A percentile compares a stretch with the other conserved stretches of the same genome.
Evolutionary conservation across 1,139 yeast genomes (phyloP).

Genomic region (Zygosaccharomyces pseudobailii): DNA sequence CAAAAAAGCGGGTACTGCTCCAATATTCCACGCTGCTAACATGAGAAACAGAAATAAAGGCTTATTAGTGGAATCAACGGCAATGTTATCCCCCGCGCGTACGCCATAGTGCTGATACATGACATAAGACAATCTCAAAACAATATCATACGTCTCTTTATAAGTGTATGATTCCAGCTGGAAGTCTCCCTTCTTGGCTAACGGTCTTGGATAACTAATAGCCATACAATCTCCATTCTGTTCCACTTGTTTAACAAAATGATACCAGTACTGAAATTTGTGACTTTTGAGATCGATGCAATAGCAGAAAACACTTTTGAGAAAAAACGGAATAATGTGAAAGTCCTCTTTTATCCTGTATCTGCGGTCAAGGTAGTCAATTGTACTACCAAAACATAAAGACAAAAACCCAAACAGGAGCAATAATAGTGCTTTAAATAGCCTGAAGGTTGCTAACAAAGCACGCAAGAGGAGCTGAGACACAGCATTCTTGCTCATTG

Average conservation of each 20-base stretch:
- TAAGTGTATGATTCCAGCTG: constrained; percentile 62
- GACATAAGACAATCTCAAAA: constrained; percentile 61
- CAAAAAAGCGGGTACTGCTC: constrained; percentile 83
- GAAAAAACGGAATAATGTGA: constrained; percentile 42
- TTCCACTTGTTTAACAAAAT: constrained; percentile 50
- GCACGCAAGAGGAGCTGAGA: constrained; percentile 16
- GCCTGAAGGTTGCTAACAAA: constrained; percentile 14
- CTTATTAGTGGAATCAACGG: constrained; percentile 73
- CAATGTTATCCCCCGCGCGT: constrained; percentile 64
- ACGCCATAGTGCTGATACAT: constrained; percentile 62
- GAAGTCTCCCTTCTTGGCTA: constrained; percentile 46
- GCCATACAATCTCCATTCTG: constrained; percentile 52
- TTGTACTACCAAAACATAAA: constrained; percentile 18
- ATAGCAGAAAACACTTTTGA: constrained; percentile 43
- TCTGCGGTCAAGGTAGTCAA: constrained; percentile 43
- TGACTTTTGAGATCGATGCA: constrained; percentile 41
- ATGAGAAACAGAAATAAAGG: constrained; percentile 76
- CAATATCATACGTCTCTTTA: constrained; percentile 58
- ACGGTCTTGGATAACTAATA: constrained; percentile 59
- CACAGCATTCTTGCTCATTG: constrained; percentile 8
- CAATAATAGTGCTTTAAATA: constrained; percentile 17
- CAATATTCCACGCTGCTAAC: constrained; percentile 87
- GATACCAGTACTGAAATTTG: constrained; percentile 62
- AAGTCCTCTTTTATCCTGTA: constrained; percentile 53
- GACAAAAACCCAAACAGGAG: constrained; percentile 15